Conservation (phyloP, 768 basidiomycete species). For the Kwoniella sp. region DNA sequence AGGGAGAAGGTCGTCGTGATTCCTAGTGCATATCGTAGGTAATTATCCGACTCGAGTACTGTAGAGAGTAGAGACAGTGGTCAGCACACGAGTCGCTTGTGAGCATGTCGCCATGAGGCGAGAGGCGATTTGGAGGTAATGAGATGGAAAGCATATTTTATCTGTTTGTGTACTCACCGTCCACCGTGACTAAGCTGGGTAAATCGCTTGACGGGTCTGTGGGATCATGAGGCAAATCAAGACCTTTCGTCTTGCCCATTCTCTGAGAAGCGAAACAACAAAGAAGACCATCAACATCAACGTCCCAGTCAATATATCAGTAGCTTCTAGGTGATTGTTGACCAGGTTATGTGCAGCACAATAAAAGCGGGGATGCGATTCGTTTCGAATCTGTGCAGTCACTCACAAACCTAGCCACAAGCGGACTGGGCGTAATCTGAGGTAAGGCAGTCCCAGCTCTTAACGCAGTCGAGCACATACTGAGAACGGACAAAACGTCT, state of each 20-base stretch:
- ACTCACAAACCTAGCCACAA: conserved; percentile 50
- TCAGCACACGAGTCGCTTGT: too few species aligned
- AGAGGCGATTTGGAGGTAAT: too few species aligned
- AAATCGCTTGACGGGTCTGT: conserved; percentile 75
- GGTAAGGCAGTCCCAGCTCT: conserved; percentile 74
- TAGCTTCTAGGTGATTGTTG: too few species aligned
- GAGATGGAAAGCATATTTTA: too few species aligned
- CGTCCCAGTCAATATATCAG: too few species aligned
- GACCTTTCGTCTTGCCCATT: conserved; percentile 61
- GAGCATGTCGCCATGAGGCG: too few species aligned
- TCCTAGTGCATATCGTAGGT: conserved; percentile 63
- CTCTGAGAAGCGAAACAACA: conserved; percentile 2
- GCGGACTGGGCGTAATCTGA: conserved; percentile 80
- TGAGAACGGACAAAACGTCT: conserved; percentile 78
- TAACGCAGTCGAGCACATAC: conserved; percentile 78
- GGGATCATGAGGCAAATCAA: conserved; percentile 68
- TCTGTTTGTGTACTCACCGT: too few species aligned
- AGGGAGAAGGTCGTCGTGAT: conserved; percentile 56
- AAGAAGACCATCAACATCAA: too few species aligned
- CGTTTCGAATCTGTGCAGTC: too few species aligned
- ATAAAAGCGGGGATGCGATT: too few species aligned
- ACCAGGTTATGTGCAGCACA: too few species aligned
- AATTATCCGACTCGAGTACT: conserved; percentile 75
- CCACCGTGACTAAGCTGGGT: conserved; percentile 69
- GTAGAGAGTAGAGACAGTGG: conserved; percentile 2